These are phyloP conservation scores for Camelina neglecta DNA, from an alignment of 345 rosid species.

Conservation along the genomic window DNA sequence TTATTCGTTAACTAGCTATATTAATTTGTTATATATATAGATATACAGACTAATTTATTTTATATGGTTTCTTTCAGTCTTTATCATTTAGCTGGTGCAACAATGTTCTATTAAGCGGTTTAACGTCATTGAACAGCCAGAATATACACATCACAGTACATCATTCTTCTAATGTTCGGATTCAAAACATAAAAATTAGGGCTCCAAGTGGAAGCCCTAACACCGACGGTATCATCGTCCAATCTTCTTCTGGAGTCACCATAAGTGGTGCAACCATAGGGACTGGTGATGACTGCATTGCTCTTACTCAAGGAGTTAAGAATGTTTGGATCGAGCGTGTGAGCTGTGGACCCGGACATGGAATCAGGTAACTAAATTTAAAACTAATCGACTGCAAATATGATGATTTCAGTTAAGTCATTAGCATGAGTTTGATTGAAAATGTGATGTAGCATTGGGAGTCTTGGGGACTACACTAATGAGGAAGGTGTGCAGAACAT, in stretches of 20 bases:
- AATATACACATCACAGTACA: conserved; percentile 50
- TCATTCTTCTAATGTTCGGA: conserved; percentile 45
- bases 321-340: conserved; percentile 51
- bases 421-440: conserved; percentile 5
- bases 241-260: conserved; percentile 50
- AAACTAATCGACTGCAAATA: background rate
- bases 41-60: too few relatives aligned
- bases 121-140: conserved; percentile 58
- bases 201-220: conserved; percentile 59
- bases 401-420: background rate
- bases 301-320: conserved; percentile 56
- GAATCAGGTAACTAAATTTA: conserved; percentile 50
- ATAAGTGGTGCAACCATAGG: conserved; percentile 43
- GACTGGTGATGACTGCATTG: conserved; percentile 67
- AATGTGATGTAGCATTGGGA: conserved; percentile 51
- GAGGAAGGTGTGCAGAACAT: conserved; percentile 59
- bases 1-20: background rate
- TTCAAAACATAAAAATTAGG: conserved; percentile 47
- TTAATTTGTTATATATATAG: background rate
- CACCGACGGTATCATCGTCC: conserved; percentile 62
- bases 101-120: conserved; percentile 49
- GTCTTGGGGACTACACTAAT: conserved; percentile 45
- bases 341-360: conserved; percentile 71
- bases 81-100: conserved; percentile 47
- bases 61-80: conserved; percentile 40